These are phyloP conservation scores for Vaccinium macrocarpon DNA, from an alignment of 148 eudicot species.

Conservation along the genomic window DNA sequence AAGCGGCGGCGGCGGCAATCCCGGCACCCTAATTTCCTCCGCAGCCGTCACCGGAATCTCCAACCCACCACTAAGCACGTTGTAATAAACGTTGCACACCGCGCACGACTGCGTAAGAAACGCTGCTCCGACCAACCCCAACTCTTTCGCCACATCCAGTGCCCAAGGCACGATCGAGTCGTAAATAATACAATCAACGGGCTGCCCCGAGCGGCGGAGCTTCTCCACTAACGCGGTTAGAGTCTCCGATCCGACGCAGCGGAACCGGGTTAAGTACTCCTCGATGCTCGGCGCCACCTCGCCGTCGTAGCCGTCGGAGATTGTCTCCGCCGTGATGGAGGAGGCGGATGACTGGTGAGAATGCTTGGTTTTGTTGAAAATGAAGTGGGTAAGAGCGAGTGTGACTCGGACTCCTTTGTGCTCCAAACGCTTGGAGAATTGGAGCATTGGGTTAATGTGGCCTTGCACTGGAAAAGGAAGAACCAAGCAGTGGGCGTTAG, in stretches of 20 bases:
- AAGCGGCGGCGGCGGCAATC: conserved; percentile 33
- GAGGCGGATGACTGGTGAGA: neutral
- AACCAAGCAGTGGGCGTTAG: conserved; percentile 34
- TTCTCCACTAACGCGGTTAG: conserved; percentile 27
- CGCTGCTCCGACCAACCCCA: conserved; percentile 34
- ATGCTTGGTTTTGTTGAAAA: conserved; percentile 27
- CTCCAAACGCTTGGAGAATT: conserved; percentile 43
- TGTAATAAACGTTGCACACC: conserved; percentile 35
- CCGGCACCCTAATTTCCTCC: conserved; percentile 27
- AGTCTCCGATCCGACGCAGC: conserved; percentile 23
- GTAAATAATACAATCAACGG: conserved; percentile 35
- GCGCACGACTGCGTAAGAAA: conserved; percentile 57
- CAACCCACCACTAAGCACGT: conserved; percentile 32
- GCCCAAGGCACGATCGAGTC: conserved; percentile 53
- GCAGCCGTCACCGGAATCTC: conserved; percentile 20
- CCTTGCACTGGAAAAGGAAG: conserved; percentile 53
- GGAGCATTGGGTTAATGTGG: conserved; percentile 62
- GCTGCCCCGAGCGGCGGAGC: conserved; percentile 23
- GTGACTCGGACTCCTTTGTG: conserved; percentile 43
- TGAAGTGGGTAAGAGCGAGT: conserved; percentile 30
- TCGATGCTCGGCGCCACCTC: conserved; percentile 21
- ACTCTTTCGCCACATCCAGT: conserved; percentile 34
- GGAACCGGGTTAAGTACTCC: conserved; percentile 29
- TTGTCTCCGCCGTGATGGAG: conserved; percentile 23
- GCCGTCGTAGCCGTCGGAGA: conserved; percentile 43